Base-by-base conservation (phyloP, 257 asterid genomes). In the Solanum corneliomulleri region DNA sequence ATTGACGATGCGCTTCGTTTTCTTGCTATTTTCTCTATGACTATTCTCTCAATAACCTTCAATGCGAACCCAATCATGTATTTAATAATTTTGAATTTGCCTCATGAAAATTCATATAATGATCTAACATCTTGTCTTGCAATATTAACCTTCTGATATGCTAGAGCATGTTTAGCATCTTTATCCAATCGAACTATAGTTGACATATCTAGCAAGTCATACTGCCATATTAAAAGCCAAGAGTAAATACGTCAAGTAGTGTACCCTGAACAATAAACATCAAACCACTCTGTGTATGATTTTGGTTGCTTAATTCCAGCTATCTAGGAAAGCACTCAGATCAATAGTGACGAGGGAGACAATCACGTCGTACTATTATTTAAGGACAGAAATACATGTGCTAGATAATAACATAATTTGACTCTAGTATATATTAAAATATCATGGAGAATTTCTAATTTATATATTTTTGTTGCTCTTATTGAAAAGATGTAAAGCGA, bases 141-240 rank as follows among this genome's bases (percentile, higher is more conserved):
- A 39, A 6, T 92, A 87, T 98, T 93, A 75, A 94, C 92, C 85
- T 95, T 93, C 86, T 94, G 94, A 92, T 95, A 92, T 27, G 90
- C 92, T 9, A 74, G 89, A 83, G 94, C 96, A 92, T 93, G 90
- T 52, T 90, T 91, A 42, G 93, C 74, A 70, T 95, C 98, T 45
- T 95, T 95, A 93, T 94, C 98, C 92, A 97, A 90, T 87, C 94
- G 99, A n/a, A 93, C 92, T 37, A 95, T 90, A 84, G 96, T 98
- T 87, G 99, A 95, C 92, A 97, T 86, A 60, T 93, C 96, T 81
- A 94, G 92, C 89, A 95, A 92, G 91, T 93, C 98, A 74, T 93
- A 92, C 99, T 97, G 92, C 64, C 58, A 76, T 68, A 80, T 23
- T 74, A 62, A 84, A 84, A 47, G 27, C 64, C 66, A 70, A 84